These are phyloP conservation scores for Nemania sp. DNA, from an alignment of 2,329 filamentous ascomycete genomes.

Conservation along the genomic window DNA sequence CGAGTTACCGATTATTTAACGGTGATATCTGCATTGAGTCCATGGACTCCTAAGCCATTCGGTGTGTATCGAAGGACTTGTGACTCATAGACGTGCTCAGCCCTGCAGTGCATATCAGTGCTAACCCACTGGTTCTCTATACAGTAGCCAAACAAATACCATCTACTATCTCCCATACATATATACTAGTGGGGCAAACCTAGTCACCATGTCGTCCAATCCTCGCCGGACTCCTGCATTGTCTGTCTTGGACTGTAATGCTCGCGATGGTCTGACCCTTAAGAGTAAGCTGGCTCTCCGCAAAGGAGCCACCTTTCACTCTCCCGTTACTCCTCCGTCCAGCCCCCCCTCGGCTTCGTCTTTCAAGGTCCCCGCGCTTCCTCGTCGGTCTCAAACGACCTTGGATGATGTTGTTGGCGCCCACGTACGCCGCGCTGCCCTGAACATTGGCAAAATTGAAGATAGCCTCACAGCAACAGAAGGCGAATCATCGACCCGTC, in stretches of 20 bases:
- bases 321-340: conserved; percentile 59
- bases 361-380: conserved; percentile 64
- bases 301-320: conserved; percentile 78
- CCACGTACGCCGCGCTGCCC: conserved; percentile 74
- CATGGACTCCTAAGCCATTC: conserved; percentile 39
- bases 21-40: conserved; percentile 44
- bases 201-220: conserved; percentile 61
- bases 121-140: conserved; percentile 48
- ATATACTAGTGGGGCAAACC: conserved; percentile 44
- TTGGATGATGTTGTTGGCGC: conserved; percentile 79
- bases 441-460: conserved; percentile 75
- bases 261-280: conserved; percentile 58
- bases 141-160: conserved; percentile 45
- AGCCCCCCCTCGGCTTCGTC: conserved; percentile 51
- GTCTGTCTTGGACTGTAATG: conserved; percentile 57
- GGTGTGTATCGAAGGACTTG: conserved; percentile 46
- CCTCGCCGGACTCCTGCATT: conserved; percentile 60
- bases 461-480: conserved; percentile 66
- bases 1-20: conserved; percentile 46
- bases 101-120: conserved; percentile 48
- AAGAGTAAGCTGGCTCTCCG: conserved; percentile 70
- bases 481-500: conserved; percentile 54
- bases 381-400: conserved; percentile 76
- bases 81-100: conserved; percentile 51
- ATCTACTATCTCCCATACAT: conserved; percentile 39